phyloP scores from a whole-genome alignment of 148 eudicot species.

The Persicaria tinctoria region DNA sequence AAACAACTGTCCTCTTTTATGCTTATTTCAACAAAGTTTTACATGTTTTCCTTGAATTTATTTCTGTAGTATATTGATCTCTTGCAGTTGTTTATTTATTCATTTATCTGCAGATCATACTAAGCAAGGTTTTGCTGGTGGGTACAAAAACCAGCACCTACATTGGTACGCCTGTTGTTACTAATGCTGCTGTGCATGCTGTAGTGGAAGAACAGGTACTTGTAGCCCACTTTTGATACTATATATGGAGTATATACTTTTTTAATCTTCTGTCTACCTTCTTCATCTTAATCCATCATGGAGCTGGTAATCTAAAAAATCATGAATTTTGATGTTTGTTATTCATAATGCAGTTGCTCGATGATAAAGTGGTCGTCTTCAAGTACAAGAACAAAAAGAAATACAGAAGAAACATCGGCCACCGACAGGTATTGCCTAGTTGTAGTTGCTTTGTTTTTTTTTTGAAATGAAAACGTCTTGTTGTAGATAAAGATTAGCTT shows the following conservation, averaged over 20 bases:
- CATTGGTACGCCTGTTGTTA: conserved; percentile 75
- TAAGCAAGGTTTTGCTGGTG: conserved; percentile 85
- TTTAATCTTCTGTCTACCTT: not conserved
- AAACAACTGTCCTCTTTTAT: too few species aligned
- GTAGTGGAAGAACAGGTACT: conserved; percentile 90
- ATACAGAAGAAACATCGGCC: conserved; percentile 87
- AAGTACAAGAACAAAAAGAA: conserved; percentile 90
- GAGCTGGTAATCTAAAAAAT: not conserved
- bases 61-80: not conserved
- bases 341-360: conserved; percentile 44
- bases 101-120: conserved; percentile 43
- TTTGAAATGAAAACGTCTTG: too few species aligned
- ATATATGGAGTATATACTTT: not conserved
- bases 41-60: not conserved
- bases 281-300: not conserved
- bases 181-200: conserved; percentile 85
- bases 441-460: not conserved
- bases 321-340: conserved; percentile 6
- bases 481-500: too few species aligned
- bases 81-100: not conserved
- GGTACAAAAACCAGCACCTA: conserved; percentile 71
- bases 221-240: not conserved
- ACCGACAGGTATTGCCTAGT: conserved; percentile 64
- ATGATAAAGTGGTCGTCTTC: conserved; percentile 77
- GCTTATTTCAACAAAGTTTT: too few species aligned